phyloP scores from a whole-genome alignment of 148 eudicot species.

The Polygonum aviculare region DNA sequence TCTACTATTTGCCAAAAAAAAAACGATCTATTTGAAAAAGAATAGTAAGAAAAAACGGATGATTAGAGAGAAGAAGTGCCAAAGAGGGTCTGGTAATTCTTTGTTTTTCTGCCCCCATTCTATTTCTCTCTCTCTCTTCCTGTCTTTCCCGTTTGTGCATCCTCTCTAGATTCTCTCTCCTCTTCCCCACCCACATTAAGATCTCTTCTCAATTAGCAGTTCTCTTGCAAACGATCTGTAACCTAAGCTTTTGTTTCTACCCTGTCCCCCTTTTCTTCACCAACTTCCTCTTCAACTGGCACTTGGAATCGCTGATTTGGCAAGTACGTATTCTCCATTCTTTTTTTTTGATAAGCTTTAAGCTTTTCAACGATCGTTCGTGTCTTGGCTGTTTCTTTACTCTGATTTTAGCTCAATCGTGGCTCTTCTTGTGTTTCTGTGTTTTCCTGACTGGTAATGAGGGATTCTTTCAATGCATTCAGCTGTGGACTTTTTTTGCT shows the following conservation, averaged over 20 bases:
- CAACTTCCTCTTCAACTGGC: background rate
- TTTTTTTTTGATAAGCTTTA: background rate
- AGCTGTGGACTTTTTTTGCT: background rate
- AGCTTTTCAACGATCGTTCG: background rate
- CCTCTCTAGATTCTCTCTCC: constrained; percentile 9
- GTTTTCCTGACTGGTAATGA: background rate
- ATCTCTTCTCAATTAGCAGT: background rate
- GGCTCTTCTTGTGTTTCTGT: background rate
- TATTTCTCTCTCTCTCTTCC: background rate
- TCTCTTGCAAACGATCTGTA: background rate
- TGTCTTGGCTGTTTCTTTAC: background rate
- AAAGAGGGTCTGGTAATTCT: constrained; percentile 2
- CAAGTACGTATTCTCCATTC: background rate
- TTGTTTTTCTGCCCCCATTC: constrained; percentile 1
- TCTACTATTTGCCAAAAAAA: background rate
- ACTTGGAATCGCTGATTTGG: background rate
- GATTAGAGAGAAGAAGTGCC: background rate
- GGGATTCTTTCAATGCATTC: background rate
- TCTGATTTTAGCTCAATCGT: background rate
- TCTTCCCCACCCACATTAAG: background rate
- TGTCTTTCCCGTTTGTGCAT: constrained; percentile 1
- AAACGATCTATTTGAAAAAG: background rate
- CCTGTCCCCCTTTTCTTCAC: background rate
- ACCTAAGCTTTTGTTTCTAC: background rate
- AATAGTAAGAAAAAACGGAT: background rate